Conservation (phyloP, 805 yeast species). For the Yamadazyma paraphyllophila region DNA sequence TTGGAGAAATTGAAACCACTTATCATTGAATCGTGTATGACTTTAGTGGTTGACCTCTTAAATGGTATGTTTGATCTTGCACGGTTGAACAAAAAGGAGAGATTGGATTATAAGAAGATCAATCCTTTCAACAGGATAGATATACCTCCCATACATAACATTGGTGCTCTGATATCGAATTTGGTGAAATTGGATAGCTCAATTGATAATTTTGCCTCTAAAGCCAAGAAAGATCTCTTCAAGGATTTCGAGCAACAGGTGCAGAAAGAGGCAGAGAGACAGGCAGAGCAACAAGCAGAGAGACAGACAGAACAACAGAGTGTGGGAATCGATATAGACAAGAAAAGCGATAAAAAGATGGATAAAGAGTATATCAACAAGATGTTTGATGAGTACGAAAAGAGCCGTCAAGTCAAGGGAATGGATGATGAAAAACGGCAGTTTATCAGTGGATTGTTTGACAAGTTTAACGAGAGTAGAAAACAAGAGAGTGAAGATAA, state of each 20-base stretch:
- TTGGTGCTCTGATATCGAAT: constrained; percentile 49
- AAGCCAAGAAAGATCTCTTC: constrained; percentile 12
- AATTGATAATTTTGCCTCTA: constrained; percentile 8
- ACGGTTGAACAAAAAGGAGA: constrained; percentile 21
- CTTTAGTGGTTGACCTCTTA: constrained; percentile 41
- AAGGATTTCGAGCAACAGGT: constrained; percentile 15
- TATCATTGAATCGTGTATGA: constrained; percentile 29
- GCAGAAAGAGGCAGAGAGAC: neutral
- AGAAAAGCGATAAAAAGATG: constrained; percentile 8
- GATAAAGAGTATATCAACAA: constrained; percentile 29
- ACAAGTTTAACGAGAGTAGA: neutral
- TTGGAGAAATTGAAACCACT: constrained; percentile 34
- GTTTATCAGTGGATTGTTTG: neutral
- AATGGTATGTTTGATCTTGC: constrained; percentile 21
- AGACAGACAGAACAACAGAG: neutral
- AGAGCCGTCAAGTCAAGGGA: constrained; percentile 3
- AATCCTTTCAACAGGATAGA: constrained; percentile 18
- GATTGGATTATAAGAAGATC: constrained; percentile 14
- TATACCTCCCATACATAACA: constrained; percentile 45
- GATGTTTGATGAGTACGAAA: constrained; percentile 22
- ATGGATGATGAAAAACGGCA: neutral
- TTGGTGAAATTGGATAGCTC: constrained; percentile 27
- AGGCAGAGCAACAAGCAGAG: neutral
- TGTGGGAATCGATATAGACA: neutral
- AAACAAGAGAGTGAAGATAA: neutral